phyloP scores from a whole-genome alignment of 768 basidiomycete genomes.

The Pulveroboletus ravenelii region DNA sequence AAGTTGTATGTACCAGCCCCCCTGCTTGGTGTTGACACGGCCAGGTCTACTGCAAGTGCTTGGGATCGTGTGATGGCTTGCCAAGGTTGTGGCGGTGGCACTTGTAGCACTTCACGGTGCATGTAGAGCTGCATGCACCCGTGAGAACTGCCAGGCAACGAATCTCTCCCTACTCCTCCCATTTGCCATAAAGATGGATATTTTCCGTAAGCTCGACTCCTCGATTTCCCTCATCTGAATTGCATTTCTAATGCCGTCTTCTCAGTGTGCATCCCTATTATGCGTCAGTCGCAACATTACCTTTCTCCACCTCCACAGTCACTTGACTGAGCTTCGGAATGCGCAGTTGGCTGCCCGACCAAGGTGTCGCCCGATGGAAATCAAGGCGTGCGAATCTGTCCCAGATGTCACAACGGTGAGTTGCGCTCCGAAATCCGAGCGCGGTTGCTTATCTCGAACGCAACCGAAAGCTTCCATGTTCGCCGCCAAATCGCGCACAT shows the following conservation, averaged over 20 bases:
- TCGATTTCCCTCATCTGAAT: not conserved
- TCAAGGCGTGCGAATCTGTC: slow-evolving; percentile 54
- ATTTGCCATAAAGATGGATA: slow-evolving; percentile 1
- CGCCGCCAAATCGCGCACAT: slow-evolving; percentile 58
- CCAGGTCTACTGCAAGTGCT: too few relatives aligned
- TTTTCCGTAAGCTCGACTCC: slow-evolving; percentile 5
- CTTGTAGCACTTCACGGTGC: too few relatives aligned
- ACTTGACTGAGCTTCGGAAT: slow-evolving; percentile 2
- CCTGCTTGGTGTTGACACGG: too few relatives aligned
- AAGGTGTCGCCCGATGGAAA: slow-evolving; percentile 53
- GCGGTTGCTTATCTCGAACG: not conserved
- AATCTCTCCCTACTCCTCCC: too few relatives aligned
- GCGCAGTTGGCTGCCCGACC: slow-evolving; percentile 62
- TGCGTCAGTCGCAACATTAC: slow-evolving; percentile 34
- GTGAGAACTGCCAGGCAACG: not conserved
- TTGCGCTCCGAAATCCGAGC: not conserved
- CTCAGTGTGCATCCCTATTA: slow-evolving; percentile 50
- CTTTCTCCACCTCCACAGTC: slow-evolving; percentile 4
- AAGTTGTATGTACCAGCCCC: too few relatives aligned
- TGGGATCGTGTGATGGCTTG: too few relatives aligned
- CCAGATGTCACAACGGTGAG: slow-evolving; percentile 68
- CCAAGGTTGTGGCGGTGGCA: too few relatives aligned
- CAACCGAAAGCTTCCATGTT: slow-evolving; percentile 48
- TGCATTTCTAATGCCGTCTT: slow-evolving; percentile 1
- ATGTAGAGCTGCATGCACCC: too few relatives aligned